Conservation (phyloP, 1,284 basidiomycete species). For the Somion occarium region DNA sequence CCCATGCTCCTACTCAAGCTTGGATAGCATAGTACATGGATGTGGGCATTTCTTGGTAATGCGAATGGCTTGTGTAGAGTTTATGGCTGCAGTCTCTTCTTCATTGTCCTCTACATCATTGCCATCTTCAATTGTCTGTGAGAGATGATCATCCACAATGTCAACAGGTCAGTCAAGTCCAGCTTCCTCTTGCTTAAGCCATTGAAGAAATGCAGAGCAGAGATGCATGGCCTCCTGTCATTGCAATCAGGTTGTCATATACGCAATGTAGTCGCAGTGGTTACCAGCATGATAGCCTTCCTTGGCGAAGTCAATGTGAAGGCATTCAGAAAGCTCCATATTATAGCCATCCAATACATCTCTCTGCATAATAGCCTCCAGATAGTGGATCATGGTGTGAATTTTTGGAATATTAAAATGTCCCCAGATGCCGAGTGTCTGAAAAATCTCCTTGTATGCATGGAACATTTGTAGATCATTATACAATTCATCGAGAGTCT, state of each 20-base stretch:
- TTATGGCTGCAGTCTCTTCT: too few relatives aligned
- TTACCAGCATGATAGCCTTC: slow-evolving; percentile 22
- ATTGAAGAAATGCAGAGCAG: slow-evolving; percentile 7
- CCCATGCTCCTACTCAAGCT: neutral
- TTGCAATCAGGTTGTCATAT: slow-evolving; percentile 26
- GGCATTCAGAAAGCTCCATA: slow-evolving; percentile 23
- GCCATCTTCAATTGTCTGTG: too few relatives aligned
- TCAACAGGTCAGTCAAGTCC: neutral
- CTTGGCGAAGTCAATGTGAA: slow-evolving; percentile 28
- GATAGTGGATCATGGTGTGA: slow-evolving; percentile 22
- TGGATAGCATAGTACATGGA: neutral
- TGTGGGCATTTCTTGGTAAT: slow-evolving; percentile 5
- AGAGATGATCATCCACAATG: neutral
- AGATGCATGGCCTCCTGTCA: slow-evolving; percentile 12
- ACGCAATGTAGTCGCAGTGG: slow-evolving; percentile 16
- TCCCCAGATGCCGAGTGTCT: slow-evolving; percentile 12
- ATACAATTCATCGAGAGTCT: slow-evolving; percentile 11
- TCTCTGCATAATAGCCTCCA: slow-evolving; percentile 12
- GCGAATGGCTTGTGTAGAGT: neutral
- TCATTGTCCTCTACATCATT: too few relatives aligned
- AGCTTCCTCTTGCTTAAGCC: slow-evolving; percentile 3
- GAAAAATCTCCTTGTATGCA: slow-evolving; percentile 22
- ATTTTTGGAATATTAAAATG: slow-evolving; percentile 30
- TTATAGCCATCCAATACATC: slow-evolving; percentile 22
- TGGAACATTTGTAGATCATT: slow-evolving; percentile 19